Base-by-base conservation (phyloP, 139 green algal genomes). In the Picochlorum sp. region DNA sequence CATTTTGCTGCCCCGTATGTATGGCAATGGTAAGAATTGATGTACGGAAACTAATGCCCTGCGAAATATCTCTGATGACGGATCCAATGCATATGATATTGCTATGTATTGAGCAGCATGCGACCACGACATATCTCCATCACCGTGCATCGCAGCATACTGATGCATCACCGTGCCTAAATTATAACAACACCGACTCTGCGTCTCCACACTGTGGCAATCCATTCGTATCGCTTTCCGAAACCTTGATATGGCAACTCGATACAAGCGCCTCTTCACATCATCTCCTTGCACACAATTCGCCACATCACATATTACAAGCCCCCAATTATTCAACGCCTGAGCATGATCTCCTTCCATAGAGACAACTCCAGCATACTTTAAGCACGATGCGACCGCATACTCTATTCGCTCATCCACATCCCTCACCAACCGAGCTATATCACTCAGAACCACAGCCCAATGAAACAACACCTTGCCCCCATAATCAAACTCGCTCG, bases 321-420 rank as follows among this genome's bases (percentile, higher is more conserved):
- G 74, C 10, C 80, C 86, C 84, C 84, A 90, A 66, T 92, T 92
- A 82, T 92, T 92, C 26, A 92, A 82, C 26, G 82, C 86, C 66
- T 80, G 73, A 2, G 85, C 71, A 66, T 87, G 90, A 64, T 74
- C 68, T 5, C 83, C 74, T 26, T 80, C 73, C 34, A 71, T 59
- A n/a, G 64, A 38, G 37, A 91, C 72, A 2, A 83, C 80, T 15
- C 65, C 60, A 10, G 80, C 75, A 64, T 93, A 93, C 62, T 87
- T 85, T 13, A 82, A 64, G 8, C 73, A 72, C 1, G 82, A 81
- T 4, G 68, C 24, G 24, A 77, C 60, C 41, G 89, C 59, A 49
- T 62, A 83, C 4, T 62, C 38, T 20, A 38, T 49, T 3, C 23
- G 38, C 3, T 4, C 13, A 37, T 46, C 30, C 37, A n/a, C 50